These are phyloP conservation scores for Sporothrix inflata DNA, from an alignment of 2,329 filamentous ascomycete genomes.

Conservation along the genomic window DNA sequence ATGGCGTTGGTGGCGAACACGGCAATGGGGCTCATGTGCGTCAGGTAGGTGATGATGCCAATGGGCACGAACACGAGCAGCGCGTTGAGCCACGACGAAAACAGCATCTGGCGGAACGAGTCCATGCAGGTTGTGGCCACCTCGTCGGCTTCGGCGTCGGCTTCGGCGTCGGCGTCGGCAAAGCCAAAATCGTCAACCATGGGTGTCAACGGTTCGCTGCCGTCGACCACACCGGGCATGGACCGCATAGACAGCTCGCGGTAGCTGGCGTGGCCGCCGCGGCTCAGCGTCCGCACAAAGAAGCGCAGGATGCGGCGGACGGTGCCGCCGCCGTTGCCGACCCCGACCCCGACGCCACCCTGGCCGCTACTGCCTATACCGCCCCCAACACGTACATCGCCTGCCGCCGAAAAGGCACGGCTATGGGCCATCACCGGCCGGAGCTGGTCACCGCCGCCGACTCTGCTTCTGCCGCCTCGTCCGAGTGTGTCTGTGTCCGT, in stretches of 20 bases:
- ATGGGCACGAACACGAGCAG: conserved; percentile 79
- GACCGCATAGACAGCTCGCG: conserved; percentile 12
- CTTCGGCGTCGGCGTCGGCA: not conserved
- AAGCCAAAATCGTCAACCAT: conserved; percentile 2
- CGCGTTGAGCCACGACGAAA: conserved; percentile 76
- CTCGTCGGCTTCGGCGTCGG: not conserved
- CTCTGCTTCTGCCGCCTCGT: not conserved
- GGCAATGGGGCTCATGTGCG: conserved; percentile 59
- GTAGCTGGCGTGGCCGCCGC: conserved; percentile 14
- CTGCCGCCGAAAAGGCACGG: conserved; percentile 17
- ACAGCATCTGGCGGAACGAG: conserved; percentile 52
- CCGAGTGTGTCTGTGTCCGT: not conserved
- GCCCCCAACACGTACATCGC: not conserved
- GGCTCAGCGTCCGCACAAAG: conserved; percentile 16
- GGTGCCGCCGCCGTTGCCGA: conserved; percentile 1
- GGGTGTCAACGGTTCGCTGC: conserved; percentile 3
- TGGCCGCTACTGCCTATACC: not conserved
- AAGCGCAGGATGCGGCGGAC: conserved; percentile 13
- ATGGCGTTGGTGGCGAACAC: conserved; percentile 75
- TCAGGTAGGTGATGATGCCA: conserved; percentile 66
- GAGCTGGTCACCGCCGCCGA: not conserved
- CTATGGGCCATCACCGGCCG: conserved; percentile 21
- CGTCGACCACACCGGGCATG: not conserved
- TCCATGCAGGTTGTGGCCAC: conserved; percentile 15
- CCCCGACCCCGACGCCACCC: not conserved